Evolutionary conservation across 192 early-diverging fungal genomes (phyloP).

Genomic region (Dissophora globulifera): DNA sequence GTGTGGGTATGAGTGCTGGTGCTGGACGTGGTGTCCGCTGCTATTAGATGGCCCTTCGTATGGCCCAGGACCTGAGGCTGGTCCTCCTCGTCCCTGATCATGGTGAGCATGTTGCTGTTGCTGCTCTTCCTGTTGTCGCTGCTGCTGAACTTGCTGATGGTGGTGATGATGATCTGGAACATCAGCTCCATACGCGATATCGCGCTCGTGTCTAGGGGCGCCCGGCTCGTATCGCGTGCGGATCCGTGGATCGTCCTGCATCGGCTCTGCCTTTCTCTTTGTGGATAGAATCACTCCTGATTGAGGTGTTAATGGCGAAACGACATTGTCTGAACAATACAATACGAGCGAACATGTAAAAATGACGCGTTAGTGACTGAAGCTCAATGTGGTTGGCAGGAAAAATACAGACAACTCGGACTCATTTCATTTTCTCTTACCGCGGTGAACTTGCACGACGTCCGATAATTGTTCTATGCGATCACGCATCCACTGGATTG

Average conservation of each 20-base stretch:
- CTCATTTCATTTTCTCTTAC: constrained; percentile 9
- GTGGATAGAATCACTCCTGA: constrained; percentile 12
- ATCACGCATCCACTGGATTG: constrained; percentile 45
- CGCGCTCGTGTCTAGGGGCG: constrained; percentile 3
- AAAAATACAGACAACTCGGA: not conserved
- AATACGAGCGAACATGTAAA: not conserved
- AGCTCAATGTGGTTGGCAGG: not conserved
- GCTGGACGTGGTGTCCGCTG: not conserved
- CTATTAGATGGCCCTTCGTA: no score
- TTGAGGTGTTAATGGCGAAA: constrained; percentile 26
- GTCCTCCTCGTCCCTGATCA: not conserved
- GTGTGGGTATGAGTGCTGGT: not conserved
- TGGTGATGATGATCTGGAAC: constrained; percentile 4
- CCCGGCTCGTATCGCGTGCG: constrained; percentile 19
- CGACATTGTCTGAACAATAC: not conserved
- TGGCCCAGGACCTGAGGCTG: no score
- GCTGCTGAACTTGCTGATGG: not conserved
- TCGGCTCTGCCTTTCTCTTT: constrained; percentile 34
- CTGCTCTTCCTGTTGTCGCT: not conserved
- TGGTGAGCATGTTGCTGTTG: not conserved
- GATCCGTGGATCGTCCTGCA: constrained; percentile 14
- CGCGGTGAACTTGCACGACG: constrained; percentile 4
- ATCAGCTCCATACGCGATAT: not conserved
- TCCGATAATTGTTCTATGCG: constrained; percentile 36
- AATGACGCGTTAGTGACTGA: not conserved